Evolutionary conservation across 2,329 filamentous ascomycete species (phyloP), one percentile per base, ranked within the genome.

Genomic region (Dryadomyces sulphureus): DNA sequence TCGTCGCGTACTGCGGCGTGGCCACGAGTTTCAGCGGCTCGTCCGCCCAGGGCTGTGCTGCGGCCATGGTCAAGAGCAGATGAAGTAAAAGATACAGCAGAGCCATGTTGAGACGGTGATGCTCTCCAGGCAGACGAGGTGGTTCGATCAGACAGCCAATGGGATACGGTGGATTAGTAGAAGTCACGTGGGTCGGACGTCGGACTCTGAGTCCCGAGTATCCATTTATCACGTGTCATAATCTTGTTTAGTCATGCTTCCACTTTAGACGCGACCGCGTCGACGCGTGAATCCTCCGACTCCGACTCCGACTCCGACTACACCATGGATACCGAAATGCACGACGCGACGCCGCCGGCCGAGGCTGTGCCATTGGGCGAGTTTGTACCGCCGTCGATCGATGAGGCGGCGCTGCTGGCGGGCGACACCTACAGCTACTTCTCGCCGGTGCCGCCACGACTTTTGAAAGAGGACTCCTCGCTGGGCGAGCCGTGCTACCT

Each of bases 371-470:
- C 61, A 62, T 4, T 14, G 4, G 14, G 30, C 48, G 48, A 49
- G 39, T 86, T 82, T 63, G 65, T 84, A 51, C 81, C 83, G 14
- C 84, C 84, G 7, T 88, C 81, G 16, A 71, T 89, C 54, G 65
- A 81, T 62, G 57, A 59, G 40, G 46, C 64, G 17, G 59, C 65
- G 35, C 70, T 88, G 50, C 65, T 84, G 54, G 59, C 69, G 36
- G 84, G 84, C 59, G 69, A 70, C 41, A 80, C 82, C 36, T 87
- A 85, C 65, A 71, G 75, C 11, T 74, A 88, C 62, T 85, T 79
- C 66, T 85, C 83, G 1, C 67, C 75, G 16, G 69, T 85, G 51
- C 58, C 17, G 22, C 5, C 32, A 5, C n/a, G n/a, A n/a, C n/a
- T n/a, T n/a, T n/a, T n/a, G n/a, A n/a, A n/a, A n/a, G 55, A 63